Percentiles rank a stretch among this genome's conserved stretches.
phyloP scores from a whole-genome alignment of 1,284 basidiomycete genomes.

The Athelia sp. region DNA sequence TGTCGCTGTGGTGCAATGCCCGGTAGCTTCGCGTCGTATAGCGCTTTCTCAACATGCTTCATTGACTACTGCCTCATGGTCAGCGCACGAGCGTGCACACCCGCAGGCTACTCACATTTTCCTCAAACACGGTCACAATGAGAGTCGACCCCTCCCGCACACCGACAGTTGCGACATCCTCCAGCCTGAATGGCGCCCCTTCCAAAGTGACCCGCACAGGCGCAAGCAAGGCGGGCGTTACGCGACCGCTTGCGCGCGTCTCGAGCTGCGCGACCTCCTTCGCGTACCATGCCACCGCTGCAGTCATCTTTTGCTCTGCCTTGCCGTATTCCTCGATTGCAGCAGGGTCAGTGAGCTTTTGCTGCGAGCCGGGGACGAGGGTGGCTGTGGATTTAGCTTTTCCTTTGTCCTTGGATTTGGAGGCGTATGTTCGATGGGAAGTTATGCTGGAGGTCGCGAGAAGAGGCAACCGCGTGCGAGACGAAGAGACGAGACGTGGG shows the following conservation, averaged over 20 bases:
- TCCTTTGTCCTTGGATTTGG: conserved; percentile 22
- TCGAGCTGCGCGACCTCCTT: conserved; percentile 66
- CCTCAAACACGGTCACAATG: conserved; percentile 70
- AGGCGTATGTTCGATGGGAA: conserved; percentile 20
- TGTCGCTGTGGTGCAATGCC: conserved; percentile 64
- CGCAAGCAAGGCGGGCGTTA: conserved; percentile 66
- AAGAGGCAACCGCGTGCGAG: too few species aligned
- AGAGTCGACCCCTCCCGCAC: conserved; percentile 70
- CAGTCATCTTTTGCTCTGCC: conserved; percentile 58
- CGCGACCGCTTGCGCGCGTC: conserved; percentile 66
- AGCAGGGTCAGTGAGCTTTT: conserved; percentile 44
- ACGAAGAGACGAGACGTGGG: too few species aligned
- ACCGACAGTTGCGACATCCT: conserved; percentile 73
- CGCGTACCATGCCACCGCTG: conserved; percentile 61
- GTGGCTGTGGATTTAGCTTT: conserved; percentile 47
- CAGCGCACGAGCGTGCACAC: conserved; percentile 5
- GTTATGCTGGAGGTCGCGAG: not conserved
- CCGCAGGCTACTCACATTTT: conserved; percentile 39
- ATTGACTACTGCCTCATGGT: conserved; percentile 48
- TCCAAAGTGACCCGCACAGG: conserved; percentile 59
- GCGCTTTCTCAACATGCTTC: conserved; percentile 65
- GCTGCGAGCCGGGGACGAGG: conserved; percentile 53
- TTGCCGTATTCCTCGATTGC: conserved; percentile 52
- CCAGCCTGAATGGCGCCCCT: conserved; percentile 38
- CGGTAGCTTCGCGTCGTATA: conserved; percentile 69